Evolutionary conservation across 805 yeast genomes (phyloP).

Genomic region (Suhomyces tanzawaensis): DNA sequence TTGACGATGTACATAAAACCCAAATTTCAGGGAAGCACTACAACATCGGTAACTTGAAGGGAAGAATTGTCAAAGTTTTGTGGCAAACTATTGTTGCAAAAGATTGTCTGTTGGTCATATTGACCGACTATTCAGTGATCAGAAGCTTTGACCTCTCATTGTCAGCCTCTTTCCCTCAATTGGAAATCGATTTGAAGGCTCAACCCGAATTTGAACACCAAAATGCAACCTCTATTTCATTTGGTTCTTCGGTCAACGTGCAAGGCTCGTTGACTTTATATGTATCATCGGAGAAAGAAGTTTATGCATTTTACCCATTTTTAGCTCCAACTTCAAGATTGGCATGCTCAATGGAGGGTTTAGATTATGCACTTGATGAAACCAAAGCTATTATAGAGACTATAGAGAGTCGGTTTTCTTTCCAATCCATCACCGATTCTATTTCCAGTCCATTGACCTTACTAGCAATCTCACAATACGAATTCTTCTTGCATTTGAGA

Average conservation of each 20-base stretch:
- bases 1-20: neutral
- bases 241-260: slow-evolving; percentile 25
- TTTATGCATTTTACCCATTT: slow-evolving; percentile 32
- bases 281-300: slow-evolving; percentile 17
- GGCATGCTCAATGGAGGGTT: slow-evolving; percentile 14
- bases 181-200: slow-evolving; percentile 16
- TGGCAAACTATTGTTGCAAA: slow-evolving; percentile 25
- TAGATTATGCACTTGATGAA: slow-evolving; percentile 16
- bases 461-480: slow-evolving; percentile 17
- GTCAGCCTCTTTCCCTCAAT: slow-evolving; percentile 17
- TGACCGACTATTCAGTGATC: slow-evolving; percentile 19
- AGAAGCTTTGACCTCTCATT: slow-evolving; percentile 19
- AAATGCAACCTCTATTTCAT: slow-evolving; percentile 23
- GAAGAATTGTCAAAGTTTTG: slow-evolving; percentile 19
- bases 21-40: slow-evolving; percentile 15
- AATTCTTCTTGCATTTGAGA: slow-evolving; percentile 13
- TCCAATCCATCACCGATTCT: slow-evolving; percentile 7
- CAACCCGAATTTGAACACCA: slow-evolving; percentile 11
- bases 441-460: slow-evolving; percentile 13
- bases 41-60: slow-evolving; percentile 12
- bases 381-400: slow-evolving; percentile 10
- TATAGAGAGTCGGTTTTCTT: slow-evolving; percentile 11
- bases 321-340: slow-evolving; percentile 14
- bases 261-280: slow-evolving; percentile 31
- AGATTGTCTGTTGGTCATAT: slow-evolving; percentile 24